These are phyloP conservation scores for Microstegium vimineum DNA, from an alignment of 176 grass and related monocot genomes.

Conservation along the genomic window DNA sequence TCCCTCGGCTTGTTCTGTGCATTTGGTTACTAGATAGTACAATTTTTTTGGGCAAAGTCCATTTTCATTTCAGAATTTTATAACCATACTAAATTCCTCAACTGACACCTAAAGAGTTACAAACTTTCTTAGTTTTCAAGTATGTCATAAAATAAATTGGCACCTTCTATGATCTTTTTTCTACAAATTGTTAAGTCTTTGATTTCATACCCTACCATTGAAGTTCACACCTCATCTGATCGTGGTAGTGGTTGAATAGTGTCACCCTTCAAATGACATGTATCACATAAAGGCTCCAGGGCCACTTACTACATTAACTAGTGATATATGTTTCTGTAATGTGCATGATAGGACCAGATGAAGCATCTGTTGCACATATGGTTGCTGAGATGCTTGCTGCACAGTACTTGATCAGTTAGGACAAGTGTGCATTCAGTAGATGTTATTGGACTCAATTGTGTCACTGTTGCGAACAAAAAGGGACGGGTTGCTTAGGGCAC, in stretches of 20 bases:
- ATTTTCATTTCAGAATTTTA: neutral
- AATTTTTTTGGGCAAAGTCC: neutral
- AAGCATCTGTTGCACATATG: neutral
- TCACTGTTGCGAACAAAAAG: neutral
- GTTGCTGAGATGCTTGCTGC: neutral
- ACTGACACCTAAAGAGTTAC: neutral
- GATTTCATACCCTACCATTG: neutral
- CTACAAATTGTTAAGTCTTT: neutral
- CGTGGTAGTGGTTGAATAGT: conserved; percentile 5
- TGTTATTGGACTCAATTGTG: neutral
- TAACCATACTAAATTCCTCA: neutral
- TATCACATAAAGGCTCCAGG: neutral
- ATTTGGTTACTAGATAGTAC: neutral
- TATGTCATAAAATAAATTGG: neutral
- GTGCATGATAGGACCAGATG: neutral
- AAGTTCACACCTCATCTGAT: neutral
- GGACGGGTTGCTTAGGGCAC: conserved; percentile 14
- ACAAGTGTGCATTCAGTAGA: conserved; percentile 25
- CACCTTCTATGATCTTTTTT: neutral
- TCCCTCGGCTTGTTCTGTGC: neutral
- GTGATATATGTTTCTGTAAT: conserved; percentile 7
- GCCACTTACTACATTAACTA: neutral
- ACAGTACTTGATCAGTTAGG: neutral
- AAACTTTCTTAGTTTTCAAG: neutral
- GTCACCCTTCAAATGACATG: neutral